Evolutionary conservation across 768 basidiomycete species (phyloP).

Genomic region (Tricholoma flavovirens): DNA sequence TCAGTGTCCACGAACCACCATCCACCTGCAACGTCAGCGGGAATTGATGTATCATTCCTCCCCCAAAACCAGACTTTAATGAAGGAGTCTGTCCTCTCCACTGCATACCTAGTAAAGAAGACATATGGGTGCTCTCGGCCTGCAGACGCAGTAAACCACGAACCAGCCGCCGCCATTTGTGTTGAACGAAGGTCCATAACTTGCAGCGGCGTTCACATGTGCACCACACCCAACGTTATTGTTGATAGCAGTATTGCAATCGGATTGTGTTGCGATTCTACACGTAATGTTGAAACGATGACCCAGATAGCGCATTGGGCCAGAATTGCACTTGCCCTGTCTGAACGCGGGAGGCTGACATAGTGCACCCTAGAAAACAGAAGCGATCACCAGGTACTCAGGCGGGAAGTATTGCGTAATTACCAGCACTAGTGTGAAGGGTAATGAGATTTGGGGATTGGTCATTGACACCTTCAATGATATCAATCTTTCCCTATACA

Average conservation of each 20-base stretch:
- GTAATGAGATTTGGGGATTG: conserved; percentile 44
- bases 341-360: conserved; percentile 32
- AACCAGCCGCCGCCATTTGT: conserved; percentile 55
- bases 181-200: conserved; percentile 58
- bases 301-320: background rate
- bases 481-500: conserved; percentile 36
- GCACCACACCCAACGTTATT: conserved; percentile 45
- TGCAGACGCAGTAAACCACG: conserved; percentile 6
- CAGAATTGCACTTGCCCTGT: conserved; percentile 33
- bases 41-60: conserved; percentile 41
- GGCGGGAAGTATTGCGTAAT: conserved; percentile 3
- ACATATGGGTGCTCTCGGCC: background rate
- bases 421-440: conserved; percentile 49
- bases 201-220: conserved; percentile 28
- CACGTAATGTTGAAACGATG: no score
- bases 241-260: conserved; percentile 38
- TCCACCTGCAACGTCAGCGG: conserved; percentile 41
- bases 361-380: conserved; percentile 30
- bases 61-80: conserved; percentile 77
- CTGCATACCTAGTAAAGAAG: conserved; percentile 43
- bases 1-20: conserved; percentile 36
- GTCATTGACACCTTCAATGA: conserved; percentile 56
- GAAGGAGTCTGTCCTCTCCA: conserved; percentile 48
- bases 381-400: background rate
- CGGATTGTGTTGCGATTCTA: conserved; percentile 25